phyloP scores from a whole-genome alignment of 2,329 filamentous ascomycete genomes.

The Orbilia ellipsospora region DNA sequence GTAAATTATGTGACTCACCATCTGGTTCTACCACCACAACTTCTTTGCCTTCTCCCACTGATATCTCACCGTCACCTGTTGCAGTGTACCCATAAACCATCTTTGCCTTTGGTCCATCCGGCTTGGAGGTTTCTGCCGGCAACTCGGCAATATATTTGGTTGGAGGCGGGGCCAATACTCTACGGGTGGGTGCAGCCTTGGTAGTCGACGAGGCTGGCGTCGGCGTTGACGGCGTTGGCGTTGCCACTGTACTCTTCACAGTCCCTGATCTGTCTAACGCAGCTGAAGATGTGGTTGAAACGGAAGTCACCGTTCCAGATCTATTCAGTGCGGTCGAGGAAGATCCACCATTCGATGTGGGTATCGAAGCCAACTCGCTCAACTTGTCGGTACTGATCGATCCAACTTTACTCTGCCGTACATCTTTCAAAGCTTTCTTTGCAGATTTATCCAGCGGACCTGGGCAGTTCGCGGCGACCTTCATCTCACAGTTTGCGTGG shows the following conservation, averaged over 20 bases:
- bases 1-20: slow-evolving; percentile 70
- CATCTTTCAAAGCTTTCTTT: slow-evolving; percentile 78
- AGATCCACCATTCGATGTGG: slow-evolving; percentile 30
- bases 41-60: slow-evolving; percentile 80
- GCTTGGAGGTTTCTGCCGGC: slow-evolving; percentile 62
- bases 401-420: slow-evolving; percentile 54
- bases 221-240: slow-evolving; percentile 2
- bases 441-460: slow-evolving; percentile 95
- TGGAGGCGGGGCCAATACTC: slow-evolving; percentile 89
- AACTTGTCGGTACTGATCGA: slow-evolving; percentile 36
- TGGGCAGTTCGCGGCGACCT: slow-evolving; percentile 93
- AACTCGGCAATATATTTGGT: slow-evolving; percentile 78
- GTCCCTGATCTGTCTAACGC: slow-evolving; percentile 32
- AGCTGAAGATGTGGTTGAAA: slow-evolving; percentile 50
- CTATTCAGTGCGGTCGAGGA: slow-evolving; percentile 46
- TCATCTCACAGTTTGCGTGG: slow-evolving; percentile 99
- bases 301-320: slow-evolving; percentile 57
- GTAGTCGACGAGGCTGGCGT: slow-evolving; percentile 32
- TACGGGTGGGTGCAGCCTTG: slow-evolving; percentile 58
- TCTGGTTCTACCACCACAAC: slow-evolving; percentile 84
- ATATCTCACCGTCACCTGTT: slow-evolving; percentile 81
- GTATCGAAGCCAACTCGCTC: slow-evolving; percentile 46
- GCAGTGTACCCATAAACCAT: slow-evolving; percentile 92
- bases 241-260: slow-evolving; percentile 25
- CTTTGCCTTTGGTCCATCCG: slow-evolving; percentile 75